These are phyloP conservation scores for Mycosarcoma mackinlayi DNA, from an alignment of 1,284 basidiomycete species.

Conservation along the genomic window DNA sequence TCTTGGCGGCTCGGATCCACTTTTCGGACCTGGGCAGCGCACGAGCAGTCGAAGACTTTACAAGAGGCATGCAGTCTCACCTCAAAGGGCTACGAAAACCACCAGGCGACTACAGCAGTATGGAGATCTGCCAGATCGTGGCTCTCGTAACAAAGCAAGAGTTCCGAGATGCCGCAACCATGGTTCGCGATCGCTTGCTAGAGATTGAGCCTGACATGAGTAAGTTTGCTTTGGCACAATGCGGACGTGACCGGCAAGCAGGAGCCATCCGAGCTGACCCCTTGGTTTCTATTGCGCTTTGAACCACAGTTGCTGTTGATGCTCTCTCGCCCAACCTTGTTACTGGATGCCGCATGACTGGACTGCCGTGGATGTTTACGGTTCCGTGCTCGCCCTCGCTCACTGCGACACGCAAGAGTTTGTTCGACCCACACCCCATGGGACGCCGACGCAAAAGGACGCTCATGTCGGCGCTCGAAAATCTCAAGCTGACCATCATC, in stretches of 20 bases:
- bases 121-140: constrained; percentile 28
- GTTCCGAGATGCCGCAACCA: constrained; percentile 37
- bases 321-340: constrained; percentile 54
- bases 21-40: constrained; percentile 21
- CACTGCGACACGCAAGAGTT: constrained; percentile 24
- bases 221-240: constrained; percentile 4
- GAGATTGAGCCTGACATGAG: constrained; percentile 50
- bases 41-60: constrained; percentile 37
- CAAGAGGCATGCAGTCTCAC: constrained; percentile 27
- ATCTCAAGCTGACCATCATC: constrained; percentile 31
- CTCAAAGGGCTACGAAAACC: constrained; percentile 29
- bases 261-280: neutral
- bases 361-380: constrained; percentile 49
- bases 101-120: constrained; percentile 34
- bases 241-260: neutral
- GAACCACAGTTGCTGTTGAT: constrained; percentile 50
- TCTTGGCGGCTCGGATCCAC: constrained; percentile 21
- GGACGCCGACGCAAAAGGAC: constrained; percentile 28
- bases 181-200: constrained; percentile 37
- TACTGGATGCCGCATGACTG: constrained; percentile 53
- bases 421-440: constrained; percentile 49
- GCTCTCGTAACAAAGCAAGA: constrained; percentile 23
- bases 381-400: constrained; percentile 50
- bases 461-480: constrained; percentile 27
- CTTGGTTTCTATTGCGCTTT: neutral